Evolutionary conservation across 768 basidiomycete species (phyloP), one percentile per base, ranked within the genome.

Genomic region (Boletus edulis): DNA sequence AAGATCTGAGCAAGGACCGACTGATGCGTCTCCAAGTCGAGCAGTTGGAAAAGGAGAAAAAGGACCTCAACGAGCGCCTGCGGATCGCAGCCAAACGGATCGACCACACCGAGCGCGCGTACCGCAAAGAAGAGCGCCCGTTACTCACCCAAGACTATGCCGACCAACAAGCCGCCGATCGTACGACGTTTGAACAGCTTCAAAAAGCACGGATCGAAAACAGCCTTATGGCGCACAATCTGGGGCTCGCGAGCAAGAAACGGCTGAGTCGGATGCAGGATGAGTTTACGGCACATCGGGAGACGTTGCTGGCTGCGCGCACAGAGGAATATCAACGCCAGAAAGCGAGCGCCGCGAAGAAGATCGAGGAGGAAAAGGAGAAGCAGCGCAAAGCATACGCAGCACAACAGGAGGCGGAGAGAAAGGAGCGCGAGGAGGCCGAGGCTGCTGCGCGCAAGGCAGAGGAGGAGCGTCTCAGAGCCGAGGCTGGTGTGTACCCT

Each of bases 41-140:
- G 61, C 94, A 98, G 67, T 80, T 98, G 43, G 97, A 97, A 76
- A 97, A 96, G 75, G 95, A 98, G 75, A 96, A 94, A 80, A 87
- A 84, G 64, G 90, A 94, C 61, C 77, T 91, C 59, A 81, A 79
- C 54, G 90, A 94, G 63, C 82, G 89, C 20, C 79, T 96, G 46
- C 86, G 93, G 22, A 83, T 95, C 60, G 80, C 87, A 42, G 69
- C 85, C 37, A 98, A 98, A 75, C 88, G 94, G 24, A 82, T 98
- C 62, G 97, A 98, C 67, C 96, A 99, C 74, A 70, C 90, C 69
- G 96, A 98, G 73, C 92, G 94, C 51, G 94, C 95, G 1, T 91
- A 87, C 74, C 88, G 96, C 62, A 93, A 94, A 71, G 94, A 94
- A 46, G 96, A 98, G 68, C 81, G 86, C 7, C 89, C 94, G 0